A percentile compares a stretch with the other conserved stretches of the same genome.
Conservation (phyloP, 306 rosid genomes). For the Rosa rugosa region DNA sequence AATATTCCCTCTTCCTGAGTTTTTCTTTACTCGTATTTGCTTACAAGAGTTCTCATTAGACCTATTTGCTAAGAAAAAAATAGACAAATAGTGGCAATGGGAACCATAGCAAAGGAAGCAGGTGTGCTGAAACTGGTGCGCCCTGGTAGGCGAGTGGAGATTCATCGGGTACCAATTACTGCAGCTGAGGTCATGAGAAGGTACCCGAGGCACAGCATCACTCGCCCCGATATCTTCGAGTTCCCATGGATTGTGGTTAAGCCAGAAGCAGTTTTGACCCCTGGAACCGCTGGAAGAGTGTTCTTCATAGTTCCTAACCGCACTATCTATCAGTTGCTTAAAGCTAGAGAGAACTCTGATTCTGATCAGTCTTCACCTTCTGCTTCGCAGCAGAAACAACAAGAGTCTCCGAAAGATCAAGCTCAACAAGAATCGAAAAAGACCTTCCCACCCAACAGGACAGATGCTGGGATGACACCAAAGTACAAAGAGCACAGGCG, state of each 20-base stretch:
- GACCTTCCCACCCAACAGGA: not conserved
- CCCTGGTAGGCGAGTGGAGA: conserved; percentile 55
- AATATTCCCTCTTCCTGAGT: conserved; percentile 21
- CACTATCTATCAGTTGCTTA: conserved; percentile 52
- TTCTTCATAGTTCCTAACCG: conserved; percentile 59
- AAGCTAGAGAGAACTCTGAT: conserved; percentile 23
- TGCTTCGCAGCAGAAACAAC: not conserved
- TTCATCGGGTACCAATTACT: conserved; percentile 41
- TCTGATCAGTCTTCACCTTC: conserved; percentile 2
- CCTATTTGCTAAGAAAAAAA: not conserved
- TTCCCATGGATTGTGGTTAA: conserved; percentile 72
- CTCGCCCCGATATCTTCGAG: conserved; percentile 65
- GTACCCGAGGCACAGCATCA: conserved; percentile 63
- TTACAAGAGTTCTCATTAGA: not conserved
- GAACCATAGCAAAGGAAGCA: conserved; percentile 26
- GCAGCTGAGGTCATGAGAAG: conserved; percentile 55
- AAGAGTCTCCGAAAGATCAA: not conserved
- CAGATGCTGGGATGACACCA: conserved; percentile 30
- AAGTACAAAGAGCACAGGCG: conserved; percentile 12
- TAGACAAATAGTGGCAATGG: conserved; percentile 25
- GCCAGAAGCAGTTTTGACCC: conserved; percentile 52
- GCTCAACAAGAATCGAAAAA: not conserved
- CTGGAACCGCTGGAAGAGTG: conserved; percentile 59
- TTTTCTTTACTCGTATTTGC: not conserved
- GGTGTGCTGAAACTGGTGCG: conserved; percentile 55